These are phyloP conservation scores for Entomortierella lignicola DNA, from an alignment of 192 early-diverging fungal genomes.

Conservation along the genomic window DNA sequence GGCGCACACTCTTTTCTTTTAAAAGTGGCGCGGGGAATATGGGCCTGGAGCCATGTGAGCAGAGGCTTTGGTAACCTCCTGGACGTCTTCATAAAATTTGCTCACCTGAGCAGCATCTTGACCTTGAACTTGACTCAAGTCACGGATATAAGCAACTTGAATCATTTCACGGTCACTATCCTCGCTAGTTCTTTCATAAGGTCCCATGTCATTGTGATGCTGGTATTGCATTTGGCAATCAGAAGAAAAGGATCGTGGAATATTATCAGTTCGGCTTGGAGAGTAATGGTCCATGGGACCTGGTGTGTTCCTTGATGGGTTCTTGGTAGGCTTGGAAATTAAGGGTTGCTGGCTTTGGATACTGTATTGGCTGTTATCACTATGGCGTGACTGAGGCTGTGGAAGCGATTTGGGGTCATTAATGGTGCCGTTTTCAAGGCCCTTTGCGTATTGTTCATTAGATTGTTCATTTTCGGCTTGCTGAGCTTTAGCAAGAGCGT, in stretches of 20 bases:
- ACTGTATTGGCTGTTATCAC: conserved; percentile 17
- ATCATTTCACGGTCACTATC: conserved; percentile 21
- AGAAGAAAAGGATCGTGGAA: not conserved
- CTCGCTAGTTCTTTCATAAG: not conserved
- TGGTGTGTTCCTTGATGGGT: not conserved
- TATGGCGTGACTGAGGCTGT: too few relatives aligned
- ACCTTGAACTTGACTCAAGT: not conserved
- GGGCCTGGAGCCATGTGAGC: not conserved
- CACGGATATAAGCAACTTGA: conserved; percentile 18
- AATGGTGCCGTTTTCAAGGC: not conserved
- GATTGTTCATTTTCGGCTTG: conserved; percentile 16
- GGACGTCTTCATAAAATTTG: conserved; percentile 17
- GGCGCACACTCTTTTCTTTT: not conserved
- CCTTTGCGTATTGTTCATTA: not conserved
- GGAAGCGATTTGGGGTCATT: not conserved
- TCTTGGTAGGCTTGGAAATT: conserved; percentile 7
- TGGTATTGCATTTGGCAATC: conserved; percentile 1
- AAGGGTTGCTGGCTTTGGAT: conserved; percentile 1
- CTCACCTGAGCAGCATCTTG: not conserved
- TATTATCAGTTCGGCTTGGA: not conserved
- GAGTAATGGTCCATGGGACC: not conserved
- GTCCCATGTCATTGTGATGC: not conserved
- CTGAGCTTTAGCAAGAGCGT: conserved; percentile 34
- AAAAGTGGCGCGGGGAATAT: conserved; percentile 25
- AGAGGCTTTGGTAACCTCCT: not conserved